Evolutionary conservation across 106 monocot genomes (phyloP).

Genomic region (Platanthera guangdongensis): DNA sequence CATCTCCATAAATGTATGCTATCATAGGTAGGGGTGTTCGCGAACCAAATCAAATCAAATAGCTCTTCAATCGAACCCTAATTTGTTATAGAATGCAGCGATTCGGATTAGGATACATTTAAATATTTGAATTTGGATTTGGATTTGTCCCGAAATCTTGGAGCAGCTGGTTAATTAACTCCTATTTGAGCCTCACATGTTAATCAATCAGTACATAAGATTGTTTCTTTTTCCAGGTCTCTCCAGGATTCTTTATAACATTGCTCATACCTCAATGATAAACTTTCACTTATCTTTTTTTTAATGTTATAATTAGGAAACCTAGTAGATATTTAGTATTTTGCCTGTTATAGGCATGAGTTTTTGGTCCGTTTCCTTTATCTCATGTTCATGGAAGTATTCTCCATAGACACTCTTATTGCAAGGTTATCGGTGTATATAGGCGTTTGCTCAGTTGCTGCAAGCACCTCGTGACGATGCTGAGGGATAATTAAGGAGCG

Average conservation of each 20-base stretch:
- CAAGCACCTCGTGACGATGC: conserved; percentile 84
- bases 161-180: background rate
- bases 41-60: too few relatives aligned
- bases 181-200: background rate
- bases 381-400: background rate
- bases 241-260: background rate
- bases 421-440: conserved; percentile 2
- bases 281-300: background rate
- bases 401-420: background rate
- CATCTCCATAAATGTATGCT: background rate
- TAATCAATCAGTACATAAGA: background rate
- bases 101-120: too few relatives aligned
- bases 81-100: too few relatives aligned
- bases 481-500: conserved; percentile 75
- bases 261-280: background rate
- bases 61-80: too few relatives aligned
- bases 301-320: background rate
- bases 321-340: background rate
- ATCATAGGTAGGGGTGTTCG: background rate
- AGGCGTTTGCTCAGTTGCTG: conserved; percentile 81
- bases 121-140: too few relatives aligned
- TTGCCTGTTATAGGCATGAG: background rate
- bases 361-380: background rate
- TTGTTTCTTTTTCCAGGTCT: background rate
- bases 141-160: too few relatives aligned